Base-by-base conservation (phyloP, 306 rosid genomes). In the Malus asiatica region DNA sequence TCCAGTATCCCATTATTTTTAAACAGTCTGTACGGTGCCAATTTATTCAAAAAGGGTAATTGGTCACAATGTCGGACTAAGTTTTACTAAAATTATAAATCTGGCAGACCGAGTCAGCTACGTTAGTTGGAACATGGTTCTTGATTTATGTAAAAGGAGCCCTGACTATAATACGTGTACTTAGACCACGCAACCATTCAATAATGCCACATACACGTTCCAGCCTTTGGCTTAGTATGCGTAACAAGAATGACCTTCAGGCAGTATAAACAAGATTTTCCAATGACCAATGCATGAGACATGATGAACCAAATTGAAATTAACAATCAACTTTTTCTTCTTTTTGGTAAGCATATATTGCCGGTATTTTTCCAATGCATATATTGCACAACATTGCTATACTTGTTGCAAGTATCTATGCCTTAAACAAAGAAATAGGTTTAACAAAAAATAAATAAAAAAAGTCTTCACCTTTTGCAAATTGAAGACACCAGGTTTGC, bases 401-500 rank as follows among this genome's bases (percentile, higher is more conserved):
- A 66, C 40, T 11, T 20, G 22, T 55, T 55, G 51, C 75, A 57
- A 9, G 45, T 72, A 52, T 15, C 32, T 72, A 10, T 72, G 55
- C 76, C 55, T 59, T 42, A 23, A 72, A 33, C 66, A 72, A 72
- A 72, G 38, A 72, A 58, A 58, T 42, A 59, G n/a, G 46, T 25
- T 58, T 72, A 72, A 57, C 58, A 55, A 79, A 55, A 77, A 68
- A 48, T 68, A 65, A 72, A 77, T 78, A 81, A 65, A 74, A 72
- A 42, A 42, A 42, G 45, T 45, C 27, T 79, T 86, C 80, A 94
- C 97, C 98, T 92, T 86, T 85, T 87, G 87, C 97, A 94, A 80
- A 92, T 83, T 70, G 84, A 88, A 84, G 93, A 89, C 82, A 89
- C 83, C 78, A 94, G 88, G 90, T 87, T 80, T 59, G 95, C 95